These are phyloP conservation scores for Dipodascus albidus DNA, from an alignment of 805 yeast genomes.

Conservation along the genomic window DNA sequence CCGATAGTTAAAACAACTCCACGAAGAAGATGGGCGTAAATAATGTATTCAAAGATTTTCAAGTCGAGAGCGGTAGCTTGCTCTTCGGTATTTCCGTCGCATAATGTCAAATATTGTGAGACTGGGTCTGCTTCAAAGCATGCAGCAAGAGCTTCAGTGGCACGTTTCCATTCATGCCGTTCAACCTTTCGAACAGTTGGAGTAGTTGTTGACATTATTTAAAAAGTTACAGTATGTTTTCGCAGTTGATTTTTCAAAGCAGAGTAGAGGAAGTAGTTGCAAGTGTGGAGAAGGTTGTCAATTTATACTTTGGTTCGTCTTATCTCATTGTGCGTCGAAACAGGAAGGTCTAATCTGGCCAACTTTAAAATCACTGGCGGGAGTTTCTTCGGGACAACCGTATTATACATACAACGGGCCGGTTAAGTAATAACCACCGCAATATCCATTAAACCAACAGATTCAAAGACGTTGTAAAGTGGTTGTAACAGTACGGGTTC, in stretches of 20 bases:
- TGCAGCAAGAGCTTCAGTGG: slow-evolving; percentile 41
- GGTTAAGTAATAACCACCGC: too few relatives aligned
- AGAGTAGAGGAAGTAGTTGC: too few relatives aligned
- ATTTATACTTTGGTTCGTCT: not conserved
- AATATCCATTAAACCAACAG: too few relatives aligned
- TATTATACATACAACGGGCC: too few relatives aligned
- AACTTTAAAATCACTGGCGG: not conserved
- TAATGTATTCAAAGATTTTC: slow-evolving; percentile 42
- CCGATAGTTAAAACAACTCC: slow-evolving; percentile 42
- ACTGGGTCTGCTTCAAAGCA: slow-evolving; percentile 47
- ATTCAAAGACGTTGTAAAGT: too few relatives aligned
- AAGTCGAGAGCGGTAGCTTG: slow-evolving; percentile 33
- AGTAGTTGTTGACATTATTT: not conserved
- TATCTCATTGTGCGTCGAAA: not conserved
- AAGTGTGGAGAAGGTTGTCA: not conserved
- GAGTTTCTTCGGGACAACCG: too few relatives aligned
- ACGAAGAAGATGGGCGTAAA: slow-evolving; percentile 37
- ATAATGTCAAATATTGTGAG: slow-evolving; percentile 37
- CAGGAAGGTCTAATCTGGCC: not conserved
- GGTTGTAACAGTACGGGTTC: too few relatives aligned
- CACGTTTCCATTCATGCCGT: slow-evolving; percentile 36
- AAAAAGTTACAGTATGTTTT: too few relatives aligned
- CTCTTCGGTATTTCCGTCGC: slow-evolving; percentile 26
- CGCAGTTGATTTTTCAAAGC: too few relatives aligned
- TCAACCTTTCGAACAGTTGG: slow-evolving; percentile 10